Conservation (phyloP, 306 rosid genomes). For the Malus asiatica region DNA sequence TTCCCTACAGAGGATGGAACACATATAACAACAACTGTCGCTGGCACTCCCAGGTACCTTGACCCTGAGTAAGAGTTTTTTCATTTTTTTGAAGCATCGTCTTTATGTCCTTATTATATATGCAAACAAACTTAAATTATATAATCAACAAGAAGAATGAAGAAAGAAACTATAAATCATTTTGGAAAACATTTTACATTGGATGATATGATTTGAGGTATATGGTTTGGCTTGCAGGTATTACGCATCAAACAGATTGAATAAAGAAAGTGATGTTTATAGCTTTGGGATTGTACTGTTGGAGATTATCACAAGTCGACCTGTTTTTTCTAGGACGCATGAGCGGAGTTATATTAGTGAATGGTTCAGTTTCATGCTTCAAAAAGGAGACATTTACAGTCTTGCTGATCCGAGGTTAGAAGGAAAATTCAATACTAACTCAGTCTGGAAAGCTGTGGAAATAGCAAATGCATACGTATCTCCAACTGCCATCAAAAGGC, state of each 20-base stretch:
- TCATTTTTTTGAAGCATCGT: no score
- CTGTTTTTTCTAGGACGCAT: not conserved
- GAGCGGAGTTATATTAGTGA: no score
- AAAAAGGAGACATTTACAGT: conserved; percentile 6
- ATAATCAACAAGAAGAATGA: no score
- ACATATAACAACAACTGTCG: conserved; percentile 32
- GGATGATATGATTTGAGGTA: not conserved
- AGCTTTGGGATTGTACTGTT: conserved; percentile 19
- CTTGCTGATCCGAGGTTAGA: conserved; percentile 11
- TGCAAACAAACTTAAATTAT: no score
- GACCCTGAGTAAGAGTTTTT: conserved; percentile 34
- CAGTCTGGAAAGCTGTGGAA: conserved; percentile 26
- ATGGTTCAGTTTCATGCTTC: not conserved
- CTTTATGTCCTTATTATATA: no score
- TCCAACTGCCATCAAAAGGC: not conserved
- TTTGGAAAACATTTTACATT: no score
- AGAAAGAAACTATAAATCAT: no score
- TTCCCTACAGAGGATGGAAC: conserved; percentile 13
- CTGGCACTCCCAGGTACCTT: conserved; percentile 46
- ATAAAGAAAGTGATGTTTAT: conserved; percentile 22
- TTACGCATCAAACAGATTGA: not conserved
- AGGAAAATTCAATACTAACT: not conserved
- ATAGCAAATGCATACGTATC: conserved; percentile 9
- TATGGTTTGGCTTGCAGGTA: conserved; percentile 7
- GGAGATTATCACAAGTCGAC: conserved; percentile 16